phyloP scores from a whole-genome alignment of 805 yeast species.

The Candida sphagnicola region DNA sequence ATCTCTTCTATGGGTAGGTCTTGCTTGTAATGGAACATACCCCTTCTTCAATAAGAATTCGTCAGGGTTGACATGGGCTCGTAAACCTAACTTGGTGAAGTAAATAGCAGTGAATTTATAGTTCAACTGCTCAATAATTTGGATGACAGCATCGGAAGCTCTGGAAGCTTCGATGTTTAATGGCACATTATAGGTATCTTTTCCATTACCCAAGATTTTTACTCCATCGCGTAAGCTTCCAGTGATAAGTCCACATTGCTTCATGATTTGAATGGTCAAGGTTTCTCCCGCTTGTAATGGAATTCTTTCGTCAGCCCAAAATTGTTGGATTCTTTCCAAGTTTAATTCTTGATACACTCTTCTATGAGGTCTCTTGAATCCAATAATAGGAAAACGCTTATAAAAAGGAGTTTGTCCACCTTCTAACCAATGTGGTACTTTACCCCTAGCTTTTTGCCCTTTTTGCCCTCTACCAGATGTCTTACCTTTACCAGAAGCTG shows the following conservation, averaged over 20 bases:
- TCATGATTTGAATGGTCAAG: conserved; percentile 74
- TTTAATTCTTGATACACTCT: conserved; percentile 55
- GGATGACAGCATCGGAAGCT: conserved; percentile 74
- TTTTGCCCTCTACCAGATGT: conserved; percentile 97
- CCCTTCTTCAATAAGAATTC: conserved; percentile 67
- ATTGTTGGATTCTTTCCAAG: conserved; percentile 64
- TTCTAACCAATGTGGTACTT: conserved; percentile 90
- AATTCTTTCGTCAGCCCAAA: conserved; percentile 65
- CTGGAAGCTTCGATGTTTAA: conserved; percentile 76
- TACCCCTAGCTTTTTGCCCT: conserved; percentile 96
- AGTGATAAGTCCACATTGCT: conserved; percentile 64
- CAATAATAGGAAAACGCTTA: conserved; percentile 81
- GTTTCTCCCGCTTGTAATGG: conserved; percentile 54
- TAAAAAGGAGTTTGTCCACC: conserved; percentile 98
- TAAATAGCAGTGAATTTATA: conserved; percentile 73
- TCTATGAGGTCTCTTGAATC: conserved; percentile 68
- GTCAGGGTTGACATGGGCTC: conserved; percentile 75
- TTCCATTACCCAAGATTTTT: conserved; percentile 70
- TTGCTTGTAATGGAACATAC: conserved; percentile 76
- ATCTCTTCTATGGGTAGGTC: conserved; percentile 81
- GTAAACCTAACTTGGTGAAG: conserved; percentile 56
- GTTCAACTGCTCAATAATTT: conserved; percentile 66
- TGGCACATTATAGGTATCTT: conserved; percentile 47
- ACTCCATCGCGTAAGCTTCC: conserved; percentile 79
- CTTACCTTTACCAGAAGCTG: conserved; percentile 88